These are phyloP conservation scores for Sedum album DNA, from an alignment of 164 flowering plant genomes.

Conservation along the genomic window DNA sequence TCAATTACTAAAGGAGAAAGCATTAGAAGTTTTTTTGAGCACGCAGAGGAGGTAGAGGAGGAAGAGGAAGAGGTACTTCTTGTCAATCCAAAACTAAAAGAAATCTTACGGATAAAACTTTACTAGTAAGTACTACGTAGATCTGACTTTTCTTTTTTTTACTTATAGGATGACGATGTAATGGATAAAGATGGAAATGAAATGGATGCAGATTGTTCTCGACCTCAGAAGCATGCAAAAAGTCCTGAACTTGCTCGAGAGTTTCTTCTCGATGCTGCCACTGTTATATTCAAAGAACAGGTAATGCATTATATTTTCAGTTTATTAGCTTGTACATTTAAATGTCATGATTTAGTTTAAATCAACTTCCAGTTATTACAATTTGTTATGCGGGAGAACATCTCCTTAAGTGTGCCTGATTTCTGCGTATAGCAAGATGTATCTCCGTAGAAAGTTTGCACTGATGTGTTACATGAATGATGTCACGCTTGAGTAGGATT, in stretches of 20 bases:
- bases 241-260: conserved; percentile 99
- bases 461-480: background rate
- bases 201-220: conserved; percentile 91
- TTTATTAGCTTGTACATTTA: background rate
- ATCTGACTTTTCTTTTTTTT: background rate
- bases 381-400: background rate
- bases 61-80: conserved; percentile 91
- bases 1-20: conserved; percentile 83
- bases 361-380: background rate
- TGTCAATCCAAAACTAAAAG: background rate
- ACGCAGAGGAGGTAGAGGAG: conserved; percentile 98
- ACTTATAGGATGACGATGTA: conserved; percentile 81
- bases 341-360: background rate
- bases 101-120: background rate
- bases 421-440: background rate
- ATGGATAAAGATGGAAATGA: conserved; percentile 96
- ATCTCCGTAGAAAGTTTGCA: background rate
- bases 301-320: conserved; percentile 18
- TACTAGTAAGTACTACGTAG: background rate
- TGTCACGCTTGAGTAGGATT: too few relatives aligned
- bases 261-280: conserved; percentile 98
- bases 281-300: conserved; percentile 96
- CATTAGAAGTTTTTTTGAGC: conserved; percentile 88
- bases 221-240: conserved; percentile 98
- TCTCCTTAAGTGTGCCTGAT: background rate